Conservation (phyloP, 129 eudicot species). For the Lactuca saligna region DNA sequence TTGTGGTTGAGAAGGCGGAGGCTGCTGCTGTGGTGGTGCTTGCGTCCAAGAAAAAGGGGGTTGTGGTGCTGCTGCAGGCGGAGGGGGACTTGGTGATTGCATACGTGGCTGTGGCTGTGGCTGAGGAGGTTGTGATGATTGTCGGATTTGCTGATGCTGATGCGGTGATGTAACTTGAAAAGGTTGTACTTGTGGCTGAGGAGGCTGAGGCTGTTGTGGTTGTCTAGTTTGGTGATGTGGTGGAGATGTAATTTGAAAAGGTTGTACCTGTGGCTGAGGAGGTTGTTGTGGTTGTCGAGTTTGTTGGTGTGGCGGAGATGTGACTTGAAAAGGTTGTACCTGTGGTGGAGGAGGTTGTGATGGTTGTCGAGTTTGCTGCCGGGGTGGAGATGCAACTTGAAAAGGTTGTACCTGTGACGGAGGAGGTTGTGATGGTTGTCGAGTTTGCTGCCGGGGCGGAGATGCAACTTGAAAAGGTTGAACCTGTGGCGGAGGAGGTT, state of each 20-base stretch:
- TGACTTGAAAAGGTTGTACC: slow-evolving; percentile 16
- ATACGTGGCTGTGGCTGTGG: slow-evolving; percentile 9
- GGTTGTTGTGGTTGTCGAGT: slow-evolving; percentile 11
- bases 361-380: background rate
- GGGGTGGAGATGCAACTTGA: background rate
- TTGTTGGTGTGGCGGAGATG: slow-evolving; percentile 29
- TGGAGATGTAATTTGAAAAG: background rate
- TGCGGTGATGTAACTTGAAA: slow-evolving; percentile 18
- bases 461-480: slow-evolving; percentile 23
- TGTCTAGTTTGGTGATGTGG: slow-evolving; percentile 4
- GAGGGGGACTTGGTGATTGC: slow-evolving; percentile 16
- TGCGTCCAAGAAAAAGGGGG: slow-evolving; percentile 25
- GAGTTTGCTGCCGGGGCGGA: slow-evolving; percentile 23
- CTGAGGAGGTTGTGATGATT: background rate
- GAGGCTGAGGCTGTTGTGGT: slow-evolving; percentile 13
- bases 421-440: background rate
- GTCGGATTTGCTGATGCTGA: slow-evolving; percentile 21
- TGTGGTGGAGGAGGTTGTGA: slow-evolving; percentile 11
- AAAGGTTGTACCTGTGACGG: too few relatives aligned
- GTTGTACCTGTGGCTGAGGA: background rate
- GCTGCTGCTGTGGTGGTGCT: slow-evolving; percentile 9
- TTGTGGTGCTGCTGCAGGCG: slow-evolving; percentile 13
- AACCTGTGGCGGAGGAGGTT: background rate
- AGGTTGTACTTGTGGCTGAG: background rate
- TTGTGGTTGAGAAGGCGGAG: slow-evolving; percentile 1